Percentiles rank a stretch among this genome's conserved stretches.
phyloP scores from a whole-genome alignment of 2,329 filamentous ascomycete species.

The Plenodomus tracheiphilus region DNA sequence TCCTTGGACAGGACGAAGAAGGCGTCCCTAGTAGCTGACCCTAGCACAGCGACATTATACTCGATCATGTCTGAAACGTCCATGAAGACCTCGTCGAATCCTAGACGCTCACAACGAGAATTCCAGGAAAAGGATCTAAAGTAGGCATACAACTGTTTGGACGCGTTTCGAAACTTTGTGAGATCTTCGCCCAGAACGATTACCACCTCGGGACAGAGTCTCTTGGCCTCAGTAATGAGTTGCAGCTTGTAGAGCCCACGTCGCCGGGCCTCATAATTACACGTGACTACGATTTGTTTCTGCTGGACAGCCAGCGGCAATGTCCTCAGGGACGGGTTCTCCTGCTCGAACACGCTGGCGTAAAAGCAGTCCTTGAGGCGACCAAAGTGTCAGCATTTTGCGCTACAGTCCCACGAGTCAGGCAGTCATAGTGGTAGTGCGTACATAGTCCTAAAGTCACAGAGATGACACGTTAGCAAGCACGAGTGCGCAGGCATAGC shows the following conservation, averaged over 20 bases:
- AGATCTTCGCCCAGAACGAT: slow-evolving; percentile 79
- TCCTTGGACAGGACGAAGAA: slow-evolving; percentile 77
- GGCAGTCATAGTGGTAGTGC: slow-evolving; percentile 6
- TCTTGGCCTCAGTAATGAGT: slow-evolving; percentile 79
- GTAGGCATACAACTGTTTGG: slow-evolving; percentile 77
- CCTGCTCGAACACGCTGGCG: slow-evolving; percentile 84
- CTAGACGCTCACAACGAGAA: slow-evolving; percentile 74
- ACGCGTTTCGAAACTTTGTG: slow-evolving; percentile 78
- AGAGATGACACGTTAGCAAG: slow-evolving; percentile 29
- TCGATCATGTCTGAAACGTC: slow-evolving; percentile 86
- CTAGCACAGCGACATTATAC: slow-evolving; percentile 76
- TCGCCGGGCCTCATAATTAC: slow-evolving; percentile 84
- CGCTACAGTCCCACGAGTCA: background rate
- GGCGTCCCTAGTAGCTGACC: slow-evolving; percentile 65
- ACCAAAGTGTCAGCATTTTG: background rate
- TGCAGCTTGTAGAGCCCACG: slow-evolving; percentile 78
- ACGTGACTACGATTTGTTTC: slow-evolving; percentile 73
- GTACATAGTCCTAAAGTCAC: slow-evolving; percentile 39
- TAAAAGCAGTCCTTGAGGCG: slow-evolving; percentile 80
- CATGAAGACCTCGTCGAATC: slow-evolving; percentile 83
- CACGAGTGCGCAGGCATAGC: background rate
- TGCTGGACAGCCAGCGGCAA: slow-evolving; percentile 84
- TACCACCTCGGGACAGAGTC: slow-evolving; percentile 77
- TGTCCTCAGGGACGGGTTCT: slow-evolving; percentile 71
- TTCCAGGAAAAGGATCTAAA: slow-evolving; percentile 78